A percentile compares a stretch with the other conserved stretches of the same genome.
These are phyloP conservation scores for Cyclaneusma minus DNA, from an alignment of 2,329 filamentous ascomycete species.

Conservation along the genomic window DNA sequence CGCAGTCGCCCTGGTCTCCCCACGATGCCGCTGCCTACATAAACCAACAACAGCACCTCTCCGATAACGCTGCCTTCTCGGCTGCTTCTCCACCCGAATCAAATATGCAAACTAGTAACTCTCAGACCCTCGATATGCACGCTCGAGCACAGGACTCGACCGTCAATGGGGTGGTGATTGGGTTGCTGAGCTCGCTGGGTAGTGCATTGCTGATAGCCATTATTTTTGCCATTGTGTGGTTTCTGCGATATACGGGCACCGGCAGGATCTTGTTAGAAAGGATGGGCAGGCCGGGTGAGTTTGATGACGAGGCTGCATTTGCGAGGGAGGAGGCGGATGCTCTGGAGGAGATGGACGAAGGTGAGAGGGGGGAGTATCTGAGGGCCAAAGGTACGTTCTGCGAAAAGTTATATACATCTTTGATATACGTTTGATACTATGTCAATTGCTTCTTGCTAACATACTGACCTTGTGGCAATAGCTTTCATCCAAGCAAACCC, in stretches of 20 bases:
- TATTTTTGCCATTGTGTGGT: slow-evolving; percentile 71
- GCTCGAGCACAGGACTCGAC: no score
- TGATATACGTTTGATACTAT: neutral
- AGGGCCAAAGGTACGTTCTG: slow-evolving; percentile 70
- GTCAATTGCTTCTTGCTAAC: slow-evolving; percentile 1
- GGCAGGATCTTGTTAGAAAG: slow-evolving; percentile 88
- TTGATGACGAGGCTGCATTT: slow-evolving; percentile 94
- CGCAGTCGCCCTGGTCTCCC: no score
- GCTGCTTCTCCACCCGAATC: no score
- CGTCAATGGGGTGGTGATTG: slow-evolving; percentile 75
- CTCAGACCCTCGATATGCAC: neutral
- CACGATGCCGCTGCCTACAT: no score
- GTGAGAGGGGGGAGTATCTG: slow-evolving; percentile 78
- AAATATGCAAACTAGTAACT: no score
- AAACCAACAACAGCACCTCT: no score
- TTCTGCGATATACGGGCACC: slow-evolving; percentile 78
- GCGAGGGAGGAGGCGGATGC: slow-evolving; percentile 88
- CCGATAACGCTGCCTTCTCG: no score
- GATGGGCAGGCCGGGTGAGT: slow-evolving; percentile 85
- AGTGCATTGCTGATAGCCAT: slow-evolving; percentile 74
- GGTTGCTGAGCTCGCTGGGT: slow-evolving; percentile 84
- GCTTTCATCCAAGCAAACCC: slow-evolving; percentile 90
- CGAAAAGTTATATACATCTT: slow-evolving; percentile 2
- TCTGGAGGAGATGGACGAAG: slow-evolving; percentile 87
- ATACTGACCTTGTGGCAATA: slow-evolving; percentile 24